Conservation (phyloP, 495 filamentous ascomycete species). For the Aspergillus asperescens region DNA sequence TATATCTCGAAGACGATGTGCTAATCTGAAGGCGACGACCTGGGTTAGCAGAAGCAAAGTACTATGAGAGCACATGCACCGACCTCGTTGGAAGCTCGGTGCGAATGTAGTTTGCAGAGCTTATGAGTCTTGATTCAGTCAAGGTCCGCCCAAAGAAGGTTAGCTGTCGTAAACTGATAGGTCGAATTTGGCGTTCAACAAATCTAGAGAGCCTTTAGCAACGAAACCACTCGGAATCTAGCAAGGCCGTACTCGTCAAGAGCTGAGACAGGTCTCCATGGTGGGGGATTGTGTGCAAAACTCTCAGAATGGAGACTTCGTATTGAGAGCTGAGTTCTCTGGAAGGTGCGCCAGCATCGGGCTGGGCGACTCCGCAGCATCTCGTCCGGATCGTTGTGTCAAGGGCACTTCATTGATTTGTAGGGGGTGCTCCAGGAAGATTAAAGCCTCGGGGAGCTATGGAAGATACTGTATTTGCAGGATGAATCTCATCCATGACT, state of each 20-base stretch:
- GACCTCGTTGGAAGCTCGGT: constrained; percentile 89
- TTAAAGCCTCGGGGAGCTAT: constrained; percentile 5
- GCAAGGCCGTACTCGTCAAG: constrained; percentile 69
- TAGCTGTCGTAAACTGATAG: constrained; percentile 84
- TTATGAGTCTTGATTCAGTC: constrained; percentile 82
- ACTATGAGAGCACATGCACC: constrained; percentile 7
- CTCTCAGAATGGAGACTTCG: constrained; percentile 25
- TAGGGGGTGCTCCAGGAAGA: neutral
- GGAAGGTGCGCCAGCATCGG: constrained; percentile 28
- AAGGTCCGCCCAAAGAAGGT: constrained; percentile 92
- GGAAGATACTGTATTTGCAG: constrained; percentile 6
- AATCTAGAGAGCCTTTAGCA: constrained; percentile 50
- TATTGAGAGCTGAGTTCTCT: constrained; percentile 15
- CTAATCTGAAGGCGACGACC: constrained; percentile 50
- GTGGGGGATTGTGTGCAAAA: constrained; percentile 41
- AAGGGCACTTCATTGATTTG: constrained; percentile 14
- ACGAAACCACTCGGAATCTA: constrained; percentile 13
- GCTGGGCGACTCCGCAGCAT: constrained; percentile 36
- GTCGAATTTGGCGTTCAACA: constrained; percentile 77
- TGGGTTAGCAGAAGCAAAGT: neutral
- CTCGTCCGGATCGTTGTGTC: constrained; percentile 24
- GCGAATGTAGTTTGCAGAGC: constrained; percentile 95
- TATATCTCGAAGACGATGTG: constrained; percentile 94
- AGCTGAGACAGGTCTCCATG: constrained; percentile 77
- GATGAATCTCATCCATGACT: constrained; percentile 17